These are phyloP conservation scores for Dillenia turbinata DNA, from an alignment of 164 flowering plant genomes.

Conservation along the genomic window DNA sequence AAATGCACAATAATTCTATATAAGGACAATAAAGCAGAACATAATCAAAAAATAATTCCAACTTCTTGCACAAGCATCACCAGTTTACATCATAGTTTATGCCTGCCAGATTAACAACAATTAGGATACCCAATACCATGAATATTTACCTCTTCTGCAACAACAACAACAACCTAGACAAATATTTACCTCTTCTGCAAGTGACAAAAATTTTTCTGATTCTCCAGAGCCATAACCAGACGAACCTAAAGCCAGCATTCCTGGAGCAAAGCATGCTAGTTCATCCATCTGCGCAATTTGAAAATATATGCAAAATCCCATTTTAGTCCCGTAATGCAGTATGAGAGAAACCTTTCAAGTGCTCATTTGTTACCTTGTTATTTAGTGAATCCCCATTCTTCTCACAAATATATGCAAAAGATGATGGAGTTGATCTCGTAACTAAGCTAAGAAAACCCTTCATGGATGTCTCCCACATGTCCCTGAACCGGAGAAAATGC, in stretches of 20 bases:
- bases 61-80: too few species aligned
- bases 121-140: too few species aligned
- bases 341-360: not conserved
- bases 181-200: conserved; percentile 85
- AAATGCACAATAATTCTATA: too few species aligned
- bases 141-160: too few species aligned
- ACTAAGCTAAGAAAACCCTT: conserved; percentile 75
- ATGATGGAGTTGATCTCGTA: conserved; percentile 77
- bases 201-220: conserved; percentile 55
- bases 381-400: conserved; percentile 61
- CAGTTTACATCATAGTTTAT: too few species aligned
- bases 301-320: not conserved
- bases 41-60: too few species aligned
- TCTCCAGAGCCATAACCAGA: conserved; percentile 77
- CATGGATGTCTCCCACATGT: conserved; percentile 99
- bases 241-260: conserved; percentile 96
- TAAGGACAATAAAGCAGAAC: too few species aligned
- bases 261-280: conserved; percentile 98
- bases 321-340: not conserved
- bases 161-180: too few species aligned
- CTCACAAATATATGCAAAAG: conserved; percentile 89
- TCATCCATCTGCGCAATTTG: conserved; percentile 89
- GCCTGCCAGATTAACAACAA: too few species aligned
- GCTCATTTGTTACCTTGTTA: conserved; percentile 56
- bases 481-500: conserved; percentile 27